Evolutionary conservation across 2,329 filamentous ascomycete genomes (phyloP), one percentile per base, ranked within the genome.

Genomic region (Tolypocladium guangdongense): DNA sequence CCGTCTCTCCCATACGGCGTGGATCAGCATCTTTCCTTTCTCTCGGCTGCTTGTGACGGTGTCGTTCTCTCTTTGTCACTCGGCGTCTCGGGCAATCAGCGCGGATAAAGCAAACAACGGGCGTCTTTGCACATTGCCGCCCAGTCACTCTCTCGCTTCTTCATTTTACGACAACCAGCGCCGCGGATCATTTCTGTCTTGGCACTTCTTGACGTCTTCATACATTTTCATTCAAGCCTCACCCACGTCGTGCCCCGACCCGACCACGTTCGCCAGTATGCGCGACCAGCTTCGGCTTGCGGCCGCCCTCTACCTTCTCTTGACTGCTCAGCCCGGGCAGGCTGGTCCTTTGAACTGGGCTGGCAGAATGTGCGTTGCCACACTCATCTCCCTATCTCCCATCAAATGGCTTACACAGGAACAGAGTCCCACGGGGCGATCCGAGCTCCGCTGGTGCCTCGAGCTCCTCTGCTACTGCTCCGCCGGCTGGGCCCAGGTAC

Each of bases 341-440:
- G 68, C 68, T 58, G 68, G 68, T 59, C 71, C 66, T 64, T 59
- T 68, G 35, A 61, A 60, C 52, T 63, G 67, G 65, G 63, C 61
- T 58, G 59, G 59, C 58, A 64, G 58, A 58, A 55, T 64, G 67
- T 70, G 57, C 51, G 65, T 59, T 39, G 35, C 3, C 18, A 48
- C 43, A 18, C 11, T 10, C 5, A n/a, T 10, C 53, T 14, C 49
- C 8, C 8, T 7, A 11, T 24, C 38, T 6, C 12, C 16, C 4
- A 39, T 37, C 12, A 6, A 20, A 7, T 33, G 12, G 50, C 58
- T 60, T 48, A 64, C 43, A 51, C 27, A 10, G 33, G 7, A 43
- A 30, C 22, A 66, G 63, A 56, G 53, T 43, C 48, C 60, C 49
- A 52, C 57, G 61, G 57, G 60, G 53, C 36, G 59, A 58, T 38